Conservation (phyloP, 1,284 basidiomycete genomes). For the Trametes versicolor region DNA sequence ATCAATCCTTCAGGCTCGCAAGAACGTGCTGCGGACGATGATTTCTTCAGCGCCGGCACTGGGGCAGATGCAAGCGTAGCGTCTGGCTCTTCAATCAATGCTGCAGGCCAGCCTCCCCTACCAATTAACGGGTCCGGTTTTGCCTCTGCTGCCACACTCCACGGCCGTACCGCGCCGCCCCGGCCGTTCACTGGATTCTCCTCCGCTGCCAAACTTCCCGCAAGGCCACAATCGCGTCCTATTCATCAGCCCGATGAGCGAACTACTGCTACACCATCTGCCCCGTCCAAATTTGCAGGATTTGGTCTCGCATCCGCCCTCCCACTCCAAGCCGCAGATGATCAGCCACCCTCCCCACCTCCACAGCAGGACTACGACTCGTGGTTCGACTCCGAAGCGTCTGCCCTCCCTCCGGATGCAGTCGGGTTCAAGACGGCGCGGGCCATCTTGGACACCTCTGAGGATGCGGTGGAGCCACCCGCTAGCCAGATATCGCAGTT, state of each 20-base stretch:
- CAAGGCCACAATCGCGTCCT: not conserved
- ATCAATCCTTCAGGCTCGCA: constrained; percentile 13
- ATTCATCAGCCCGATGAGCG: not conserved
- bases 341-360: constrained; percentile 52
- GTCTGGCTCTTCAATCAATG: constrained; percentile 20
- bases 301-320: constrained; percentile 38
- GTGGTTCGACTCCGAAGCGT: constrained; percentile 63
- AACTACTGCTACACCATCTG: constrained; percentile 4
- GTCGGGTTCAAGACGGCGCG: constrained; percentile 41
- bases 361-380: constrained; percentile 58
- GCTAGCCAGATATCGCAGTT: constrained; percentile 22
- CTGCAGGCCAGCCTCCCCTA: not conserved
- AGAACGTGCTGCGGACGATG: constrained; percentile 27
- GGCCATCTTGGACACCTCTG: constrained; percentile 18
- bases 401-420: constrained; percentile 29
- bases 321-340: constrained; percentile 13
- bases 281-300: constrained; percentile 38
- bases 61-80: constrained; percentile 1
- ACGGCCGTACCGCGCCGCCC: not conserved
- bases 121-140: constrained; percentile 16
- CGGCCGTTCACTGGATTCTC: constrained; percentile 27
- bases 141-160: constrained; percentile 25
- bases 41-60: constrained; percentile 20
- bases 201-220: constrained; percentile 24
- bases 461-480: constrained; percentile 2